Percentiles rank a stretch among this genome's conserved stretches.
phyloP scores from a whole-genome alignment of 2,329 filamentous ascomycete genomes.

The Stemphylium beticola region DNA sequence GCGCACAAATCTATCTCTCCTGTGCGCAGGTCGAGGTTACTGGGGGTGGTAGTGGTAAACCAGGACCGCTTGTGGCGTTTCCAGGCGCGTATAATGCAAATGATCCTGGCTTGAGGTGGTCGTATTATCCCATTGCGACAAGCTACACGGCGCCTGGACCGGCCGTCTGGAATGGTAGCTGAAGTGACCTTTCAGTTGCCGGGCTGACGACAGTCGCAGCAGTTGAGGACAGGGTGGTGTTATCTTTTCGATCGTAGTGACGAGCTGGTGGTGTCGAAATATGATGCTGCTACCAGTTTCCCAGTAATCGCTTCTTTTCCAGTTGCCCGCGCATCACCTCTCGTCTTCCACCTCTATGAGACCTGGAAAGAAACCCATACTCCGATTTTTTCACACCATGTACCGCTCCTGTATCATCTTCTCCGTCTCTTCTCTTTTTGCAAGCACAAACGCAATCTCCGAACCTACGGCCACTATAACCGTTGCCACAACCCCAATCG shows the following conservation, averaged over 20 bases:
- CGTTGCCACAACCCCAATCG: constrained; percentile 16
- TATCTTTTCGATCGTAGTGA: not conserved
- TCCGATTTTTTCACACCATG: constrained; percentile 3
- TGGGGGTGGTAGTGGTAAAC: constrained; percentile 48
- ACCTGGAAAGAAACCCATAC: not conserved
- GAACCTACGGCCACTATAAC: constrained; percentile 18
- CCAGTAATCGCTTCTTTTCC: too few species aligned
- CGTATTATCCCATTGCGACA: constrained; percentile 36
- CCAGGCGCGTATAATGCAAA: not conserved
- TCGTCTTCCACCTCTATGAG: not conserved
- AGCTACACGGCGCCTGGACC: constrained; percentile 39
- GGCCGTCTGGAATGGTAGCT: constrained; percentile 30
- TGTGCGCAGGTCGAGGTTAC: constrained; percentile 54
- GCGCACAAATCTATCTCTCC: constrained; percentile 48
- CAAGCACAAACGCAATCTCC: constrained; percentile 15
- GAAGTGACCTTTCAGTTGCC: not conserved
- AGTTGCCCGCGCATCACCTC: not conserved
- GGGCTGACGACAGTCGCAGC: not conserved
- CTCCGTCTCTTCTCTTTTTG: constrained; percentile 9
- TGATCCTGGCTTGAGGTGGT: constrained; percentile 39
- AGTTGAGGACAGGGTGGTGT: not conserved
- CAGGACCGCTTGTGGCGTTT: constrained; percentile 35
- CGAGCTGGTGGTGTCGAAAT: too few species aligned
- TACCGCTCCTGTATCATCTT: constrained; percentile 10
- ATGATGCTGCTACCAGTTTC: too few species aligned